Evolutionary conservation across 371 early-diverging fungal genomes (phyloP).

Genomic region (Mortierella sp.): DNA sequence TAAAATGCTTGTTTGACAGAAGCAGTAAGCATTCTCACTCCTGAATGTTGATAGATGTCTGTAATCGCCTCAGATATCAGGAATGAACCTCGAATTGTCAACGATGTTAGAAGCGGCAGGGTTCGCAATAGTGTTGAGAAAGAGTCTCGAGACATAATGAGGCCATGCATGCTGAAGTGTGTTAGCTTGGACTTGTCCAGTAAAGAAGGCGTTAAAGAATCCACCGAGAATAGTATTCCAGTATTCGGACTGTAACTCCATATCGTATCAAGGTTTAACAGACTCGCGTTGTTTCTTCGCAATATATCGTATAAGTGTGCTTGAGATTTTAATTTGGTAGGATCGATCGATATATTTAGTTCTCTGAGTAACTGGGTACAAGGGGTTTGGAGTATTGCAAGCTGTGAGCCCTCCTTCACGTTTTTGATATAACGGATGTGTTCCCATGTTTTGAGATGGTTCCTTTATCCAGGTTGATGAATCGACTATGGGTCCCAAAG

Average conservation of each 20-base stretch:
- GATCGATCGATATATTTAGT: slow-evolving; percentile 5
- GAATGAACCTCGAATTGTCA: background rate
- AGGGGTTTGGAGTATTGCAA: background rate
- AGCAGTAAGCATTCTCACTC: background rate
- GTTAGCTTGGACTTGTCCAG: background rate
- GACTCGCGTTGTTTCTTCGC: too few relatives aligned
- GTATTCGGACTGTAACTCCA: background rate
- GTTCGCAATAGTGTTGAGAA: background rate
- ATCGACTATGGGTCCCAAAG: background rate
- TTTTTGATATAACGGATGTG: background rate
- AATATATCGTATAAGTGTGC: background rate
- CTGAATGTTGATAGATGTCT: background rate
- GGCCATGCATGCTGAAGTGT: background rate
- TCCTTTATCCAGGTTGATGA: background rate
- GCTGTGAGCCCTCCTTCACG: background rate
- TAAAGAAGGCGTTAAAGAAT: background rate
- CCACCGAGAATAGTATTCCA: background rate
- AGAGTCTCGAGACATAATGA: background rate
- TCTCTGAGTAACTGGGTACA: background rate
- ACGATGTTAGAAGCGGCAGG: background rate
- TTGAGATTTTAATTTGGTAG: background rate
- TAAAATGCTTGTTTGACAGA: background rate
- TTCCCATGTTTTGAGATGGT: background rate
- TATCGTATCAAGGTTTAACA: background rate
- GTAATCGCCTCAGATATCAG: background rate